Conservation (phyloP, 306 rosid genomes). For the Glycyrrhiza uralensis region DNA sequence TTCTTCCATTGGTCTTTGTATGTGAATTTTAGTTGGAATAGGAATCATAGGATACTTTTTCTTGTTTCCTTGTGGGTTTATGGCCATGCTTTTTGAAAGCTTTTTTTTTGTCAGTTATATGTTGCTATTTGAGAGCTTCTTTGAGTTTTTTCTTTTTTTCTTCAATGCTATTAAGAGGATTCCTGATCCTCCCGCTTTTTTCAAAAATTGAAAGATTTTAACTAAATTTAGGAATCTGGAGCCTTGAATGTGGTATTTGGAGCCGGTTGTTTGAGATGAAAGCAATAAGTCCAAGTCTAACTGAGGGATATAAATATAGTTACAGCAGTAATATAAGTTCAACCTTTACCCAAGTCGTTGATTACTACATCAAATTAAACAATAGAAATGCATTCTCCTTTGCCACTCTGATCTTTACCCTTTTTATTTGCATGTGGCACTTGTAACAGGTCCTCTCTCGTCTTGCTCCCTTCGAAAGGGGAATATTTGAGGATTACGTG, state of each 20-base stretch:
- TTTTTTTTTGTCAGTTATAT: neutral
- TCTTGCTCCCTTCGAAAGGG: conserved; percentile 93
- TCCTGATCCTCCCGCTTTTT: neutral
- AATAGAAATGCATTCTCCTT: neutral
- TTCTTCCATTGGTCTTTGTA: neutral
- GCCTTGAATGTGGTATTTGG: neutral
- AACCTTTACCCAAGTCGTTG: neutral
- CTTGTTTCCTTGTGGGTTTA: neutral
- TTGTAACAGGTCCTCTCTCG: conserved; percentile 73
- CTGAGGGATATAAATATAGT: neutral
- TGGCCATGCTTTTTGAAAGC: neutral
- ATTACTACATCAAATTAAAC: neutral
- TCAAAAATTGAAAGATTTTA: too few species aligned
- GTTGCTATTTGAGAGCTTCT: neutral
- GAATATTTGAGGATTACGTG: conserved; percentile 89
- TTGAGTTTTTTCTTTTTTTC: neutral
- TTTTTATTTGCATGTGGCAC: conserved; percentile 9
- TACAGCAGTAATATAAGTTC: neutral
- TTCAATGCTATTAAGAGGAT: neutral
- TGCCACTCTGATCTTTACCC: conserved; percentile 9
- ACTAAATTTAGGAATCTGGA: neutral
- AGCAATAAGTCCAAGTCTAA: neutral
- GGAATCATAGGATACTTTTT: neutral
- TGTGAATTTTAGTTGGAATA: neutral
- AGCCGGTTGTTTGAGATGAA: neutral